A percentile compares a stretch with the other conserved stretches of the same genome.
phyloP scores from a whole-genome alignment of 805 yeast species.

The Nakazawaea ernobii region DNA sequence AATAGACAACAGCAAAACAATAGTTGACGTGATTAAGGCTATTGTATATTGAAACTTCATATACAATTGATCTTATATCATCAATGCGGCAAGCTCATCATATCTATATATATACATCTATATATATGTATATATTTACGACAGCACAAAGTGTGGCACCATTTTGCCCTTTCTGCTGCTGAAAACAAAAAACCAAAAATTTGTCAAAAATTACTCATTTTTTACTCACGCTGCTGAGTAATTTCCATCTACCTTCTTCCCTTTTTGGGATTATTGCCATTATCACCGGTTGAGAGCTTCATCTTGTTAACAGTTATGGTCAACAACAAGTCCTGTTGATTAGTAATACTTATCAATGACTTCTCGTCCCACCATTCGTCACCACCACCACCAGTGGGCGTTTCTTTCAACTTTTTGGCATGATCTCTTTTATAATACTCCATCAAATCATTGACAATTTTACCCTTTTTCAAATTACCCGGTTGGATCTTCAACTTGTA shows the following conservation, averaged over 20 bases:
- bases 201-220: background rate
- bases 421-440: slow-evolving; percentile 30
- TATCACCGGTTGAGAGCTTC: slow-evolving; percentile 38
- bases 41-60: background rate
- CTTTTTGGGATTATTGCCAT: slow-evolving; percentile 20
- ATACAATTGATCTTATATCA: no score
- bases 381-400: no score
- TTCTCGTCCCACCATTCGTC: slow-evolving; percentile 69
- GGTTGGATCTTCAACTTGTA: slow-evolving; percentile 84
- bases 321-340: slow-evolving; percentile 62
- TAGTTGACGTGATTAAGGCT: no score
- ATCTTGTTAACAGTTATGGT: slow-evolving; percentile 67
- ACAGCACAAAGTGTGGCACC: no score
- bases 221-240: slow-evolving; percentile 8
- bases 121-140: no score
- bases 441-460: slow-evolving; percentile 67
- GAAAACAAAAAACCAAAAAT: no score
- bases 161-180: no score
- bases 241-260: slow-evolving; percentile 15
- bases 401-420: slow-evolving; percentile 16
- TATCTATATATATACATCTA: no score
- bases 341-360: slow-evolving; percentile 46
- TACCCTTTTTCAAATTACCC: slow-evolving; percentile 79
- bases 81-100: no score
- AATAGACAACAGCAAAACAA: no score